A percentile compares a stretch with the other conserved stretches of the same genome.
Conservation (phyloP, 2,329 filamentous ascomycete species). For the Cylindrodendrum hubeiense region DNA sequence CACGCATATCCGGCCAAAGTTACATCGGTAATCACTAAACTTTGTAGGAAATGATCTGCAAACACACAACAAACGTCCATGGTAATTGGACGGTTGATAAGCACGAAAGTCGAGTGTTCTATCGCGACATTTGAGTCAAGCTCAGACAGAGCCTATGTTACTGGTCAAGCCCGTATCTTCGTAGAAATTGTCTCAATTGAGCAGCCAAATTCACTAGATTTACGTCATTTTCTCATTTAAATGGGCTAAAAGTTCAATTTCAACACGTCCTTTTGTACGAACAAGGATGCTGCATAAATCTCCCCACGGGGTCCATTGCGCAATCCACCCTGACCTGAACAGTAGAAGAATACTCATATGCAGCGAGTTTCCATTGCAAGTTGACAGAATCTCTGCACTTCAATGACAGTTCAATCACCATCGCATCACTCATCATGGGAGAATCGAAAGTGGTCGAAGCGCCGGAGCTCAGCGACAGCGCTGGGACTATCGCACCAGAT, state of each 20-base stretch:
- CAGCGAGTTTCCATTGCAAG: too few species aligned
- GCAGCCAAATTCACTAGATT: background rate
- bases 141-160: background rate
- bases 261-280: too few species aligned
- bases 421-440: background rate
- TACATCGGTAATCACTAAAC: background rate
- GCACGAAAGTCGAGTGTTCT: slow-evolving; percentile 16
- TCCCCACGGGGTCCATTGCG: background rate
- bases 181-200: background rate
- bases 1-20: background rate
- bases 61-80: background rate
- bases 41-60: background rate
- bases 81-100: background rate
- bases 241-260: background rate
- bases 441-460: slow-evolving; percentile 10
- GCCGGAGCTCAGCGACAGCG: slow-evolving; percentile 36
- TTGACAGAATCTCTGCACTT: too few species aligned
- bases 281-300: background rate
- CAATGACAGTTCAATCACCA: too few species aligned
- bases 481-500: slow-evolving; percentile 18
- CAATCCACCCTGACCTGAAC: too few species aligned
- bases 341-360: too few species aligned
- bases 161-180: background rate
- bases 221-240: background rate
- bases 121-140: slow-evolving; percentile 20